Evolutionary conservation across 495 filamentous ascomycete species (phyloP).

Genomic region (Lasiosphaeriaceae sp.): DNA sequence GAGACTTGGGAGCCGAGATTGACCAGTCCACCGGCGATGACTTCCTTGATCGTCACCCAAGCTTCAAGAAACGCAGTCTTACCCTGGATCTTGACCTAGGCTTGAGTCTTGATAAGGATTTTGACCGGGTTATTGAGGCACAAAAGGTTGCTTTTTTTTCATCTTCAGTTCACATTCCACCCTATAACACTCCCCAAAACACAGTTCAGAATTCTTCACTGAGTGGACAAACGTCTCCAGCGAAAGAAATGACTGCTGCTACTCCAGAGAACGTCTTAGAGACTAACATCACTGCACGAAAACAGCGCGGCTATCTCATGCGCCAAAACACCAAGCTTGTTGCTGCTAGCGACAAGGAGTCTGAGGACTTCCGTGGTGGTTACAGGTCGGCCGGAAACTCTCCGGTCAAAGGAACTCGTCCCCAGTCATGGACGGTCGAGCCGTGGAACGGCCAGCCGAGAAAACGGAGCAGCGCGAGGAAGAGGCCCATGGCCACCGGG

Average conservation of each 20-base stretch:
- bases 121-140: slow-evolving; percentile 90
- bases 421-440: slow-evolving; percentile 90
- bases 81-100: slow-evolving; percentile 78
- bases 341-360: slow-evolving; percentile 70
- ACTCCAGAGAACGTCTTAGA: slow-evolving; percentile 2
- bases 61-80: slow-evolving; percentile 54
- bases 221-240: slow-evolving; percentile 14
- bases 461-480: slow-evolving; percentile 58
- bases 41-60: slow-evolving; percentile 48
- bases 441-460: slow-evolving; percentile 86
- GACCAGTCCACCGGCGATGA: slow-evolving; percentile 25
- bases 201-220: neutral
- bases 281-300: slow-evolving; percentile 54
- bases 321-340: slow-evolving; percentile 97
- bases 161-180: slow-evolving; percentile 31
- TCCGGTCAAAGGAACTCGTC: slow-evolving; percentile 65
- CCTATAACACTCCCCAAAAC: slow-evolving; percentile 22
- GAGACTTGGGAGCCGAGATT: slow-evolving; percentile 37
- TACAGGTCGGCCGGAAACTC: slow-evolving; percentile 65
- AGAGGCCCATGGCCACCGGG: slow-evolving; percentile 48
- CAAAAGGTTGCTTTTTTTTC: slow-evolving; percentile 84
- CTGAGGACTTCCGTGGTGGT: slow-evolving; percentile 46
- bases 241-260: slow-evolving; percentile 3
- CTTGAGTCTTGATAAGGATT: slow-evolving; percentile 83
- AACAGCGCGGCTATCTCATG: slow-evolving; percentile 98